These are phyloP conservation scores for Penicillium flavigenum DNA, from an alignment of 495 filamentous ascomycete genomes.

Conservation along the genomic window DNA sequence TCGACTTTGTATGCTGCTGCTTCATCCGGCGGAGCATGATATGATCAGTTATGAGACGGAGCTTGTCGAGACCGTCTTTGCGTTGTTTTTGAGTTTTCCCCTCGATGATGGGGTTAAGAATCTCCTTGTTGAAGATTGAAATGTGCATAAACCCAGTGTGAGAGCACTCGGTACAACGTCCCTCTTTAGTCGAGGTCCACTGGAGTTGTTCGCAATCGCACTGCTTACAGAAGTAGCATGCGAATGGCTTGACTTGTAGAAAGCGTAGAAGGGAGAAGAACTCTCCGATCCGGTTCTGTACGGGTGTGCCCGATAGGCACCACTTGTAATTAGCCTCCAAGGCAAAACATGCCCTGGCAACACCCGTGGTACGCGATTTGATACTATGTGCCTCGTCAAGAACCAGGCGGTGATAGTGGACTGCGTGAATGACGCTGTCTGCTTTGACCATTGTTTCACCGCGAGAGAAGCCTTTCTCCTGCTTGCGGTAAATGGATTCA, in stretches of 20 bases:
- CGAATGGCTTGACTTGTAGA: constrained; percentile 80
- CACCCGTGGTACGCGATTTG: constrained; percentile 82
- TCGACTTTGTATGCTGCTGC: constrained; percentile 82
- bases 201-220: constrained; percentile 79
- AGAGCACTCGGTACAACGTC: constrained; percentile 65
- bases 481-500: constrained; percentile 87
- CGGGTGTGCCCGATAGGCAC: constrained; percentile 91
- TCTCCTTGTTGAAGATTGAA: constrained; percentile 93
- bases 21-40: constrained; percentile 96
- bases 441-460: constrained; percentile 74
- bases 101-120: constrained; percentile 72
- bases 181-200: constrained; percentile 71
- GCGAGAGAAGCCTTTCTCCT: constrained; percentile 85
- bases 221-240: constrained; percentile 85
- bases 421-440: constrained; percentile 81
- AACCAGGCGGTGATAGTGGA: constrained; percentile 86
- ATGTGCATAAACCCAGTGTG: constrained; percentile 78
- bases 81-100: constrained; percentile 50
- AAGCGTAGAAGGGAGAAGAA: constrained; percentile 95
- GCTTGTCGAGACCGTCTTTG: constrained; percentile 68
- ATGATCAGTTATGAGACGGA: constrained; percentile 79
- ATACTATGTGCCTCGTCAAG: constrained; percentile 97
- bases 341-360: constrained; percentile 91
- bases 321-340: constrained; percentile 83
- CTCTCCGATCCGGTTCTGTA: constrained; percentile 96